Evolutionary conservation across 139 green algal species (phyloP).

Genomic region (Chlamydomonas asymmetrica): DNA sequence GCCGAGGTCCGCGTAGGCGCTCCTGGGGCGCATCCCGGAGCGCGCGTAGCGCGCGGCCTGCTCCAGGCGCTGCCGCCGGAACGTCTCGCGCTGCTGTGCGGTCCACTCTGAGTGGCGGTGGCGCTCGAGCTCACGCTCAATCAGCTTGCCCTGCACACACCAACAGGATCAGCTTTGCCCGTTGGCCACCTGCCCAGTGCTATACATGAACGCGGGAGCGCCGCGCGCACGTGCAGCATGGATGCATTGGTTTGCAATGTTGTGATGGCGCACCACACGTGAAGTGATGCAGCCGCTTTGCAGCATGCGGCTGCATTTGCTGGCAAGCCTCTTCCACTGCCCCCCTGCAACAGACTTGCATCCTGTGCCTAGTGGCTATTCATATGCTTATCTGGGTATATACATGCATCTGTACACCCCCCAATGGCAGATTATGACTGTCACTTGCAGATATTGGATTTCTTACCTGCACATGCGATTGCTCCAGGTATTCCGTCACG

Average conservation of each 20-base stretch:
- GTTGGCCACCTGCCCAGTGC: no score
- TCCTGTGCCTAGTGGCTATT: no score
- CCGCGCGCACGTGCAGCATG: no score
- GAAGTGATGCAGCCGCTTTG: no score
- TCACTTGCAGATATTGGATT: background rate
- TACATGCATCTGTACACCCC: no score
- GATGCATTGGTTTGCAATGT: no score
- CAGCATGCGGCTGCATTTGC: background rate
- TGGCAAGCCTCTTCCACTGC: background rate
- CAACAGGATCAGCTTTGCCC: background rate
- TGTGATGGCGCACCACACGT: no score
- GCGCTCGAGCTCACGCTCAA: conserved; percentile 18
- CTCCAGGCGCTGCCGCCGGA: conserved; percentile 42
- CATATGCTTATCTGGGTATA: no score
- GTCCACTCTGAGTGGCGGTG: conserved; percentile 31
- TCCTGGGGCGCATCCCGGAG: conserved; percentile 26
- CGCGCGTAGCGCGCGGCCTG: conserved; percentile 21
- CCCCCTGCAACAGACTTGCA: no score
- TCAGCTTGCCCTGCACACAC: background rate
- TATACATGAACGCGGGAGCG: no score
- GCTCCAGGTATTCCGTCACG: conserved; percentile 19
- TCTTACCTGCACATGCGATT: conserved; percentile 6
- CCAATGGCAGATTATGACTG: background rate
- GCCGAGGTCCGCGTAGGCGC: conserved; percentile 18
- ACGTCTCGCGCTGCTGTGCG: conserved; percentile 34